These are phyloP conservation scores for Solanum arcanum DNA, from an alignment of 257 asterid species.

Conservation along the genomic window DNA sequence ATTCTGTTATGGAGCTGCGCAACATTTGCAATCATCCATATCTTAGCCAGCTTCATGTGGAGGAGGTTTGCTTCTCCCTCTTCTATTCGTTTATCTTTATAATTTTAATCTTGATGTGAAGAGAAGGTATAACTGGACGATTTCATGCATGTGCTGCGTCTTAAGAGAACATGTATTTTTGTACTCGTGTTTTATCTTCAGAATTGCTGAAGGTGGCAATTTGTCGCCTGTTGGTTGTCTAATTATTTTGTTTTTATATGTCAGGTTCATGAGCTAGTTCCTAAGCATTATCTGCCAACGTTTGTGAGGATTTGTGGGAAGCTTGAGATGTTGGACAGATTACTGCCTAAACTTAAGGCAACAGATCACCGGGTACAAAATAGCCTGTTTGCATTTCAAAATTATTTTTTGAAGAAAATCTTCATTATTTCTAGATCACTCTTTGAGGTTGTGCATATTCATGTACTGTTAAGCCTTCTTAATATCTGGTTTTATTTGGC, in stretches of 20 bases:
- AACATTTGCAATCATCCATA: conserved; percentile 98
- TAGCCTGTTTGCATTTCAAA: not conserved
- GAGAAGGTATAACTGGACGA: not conserved
- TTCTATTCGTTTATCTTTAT: not conserved
- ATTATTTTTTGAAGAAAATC: not conserved
- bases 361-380: conserved; percentile 91
- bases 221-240: not conserved
- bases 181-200: not conserved
- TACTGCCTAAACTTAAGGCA: conserved; percentile 92
- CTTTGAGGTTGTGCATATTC: not conserved
- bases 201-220: not conserved
- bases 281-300: conserved; percentile 83
- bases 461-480: not conserved
- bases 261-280: conserved; percentile 85
- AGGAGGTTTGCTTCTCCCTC: conserved; percentile 47
- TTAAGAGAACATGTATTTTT: not conserved
- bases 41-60: conserved; percentile 97
- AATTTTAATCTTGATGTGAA: not conserved
- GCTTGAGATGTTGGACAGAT: conserved; percentile 97
- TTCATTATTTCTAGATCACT: not conserved
- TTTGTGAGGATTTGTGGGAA: conserved; percentile 92
- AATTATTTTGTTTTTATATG: not conserved
- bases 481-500: not conserved
- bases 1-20: conserved; percentile 97
- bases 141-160: not conserved